Evolutionary conservation across 768 basidiomycete genomes (phyloP).

Genomic region (Collybia sordida): DNA sequence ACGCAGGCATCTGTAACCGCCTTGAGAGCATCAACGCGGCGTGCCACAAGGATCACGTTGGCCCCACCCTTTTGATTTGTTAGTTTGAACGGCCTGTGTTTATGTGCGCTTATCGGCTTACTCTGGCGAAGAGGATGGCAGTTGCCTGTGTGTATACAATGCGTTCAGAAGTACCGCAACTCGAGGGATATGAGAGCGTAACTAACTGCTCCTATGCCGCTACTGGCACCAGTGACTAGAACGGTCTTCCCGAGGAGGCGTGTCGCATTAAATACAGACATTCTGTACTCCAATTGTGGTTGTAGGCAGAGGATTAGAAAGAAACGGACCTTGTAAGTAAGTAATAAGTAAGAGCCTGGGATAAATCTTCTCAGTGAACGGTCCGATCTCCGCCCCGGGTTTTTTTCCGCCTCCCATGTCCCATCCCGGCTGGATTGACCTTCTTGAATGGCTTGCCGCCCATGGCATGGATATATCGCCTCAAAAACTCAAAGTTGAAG

Average conservation of each 20-base stretch:
- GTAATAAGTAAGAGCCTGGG: too few relatives aligned
- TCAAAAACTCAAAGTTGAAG: slow-evolving; percentile 47
- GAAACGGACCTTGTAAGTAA: neutral
- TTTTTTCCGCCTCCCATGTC: too few relatives aligned
- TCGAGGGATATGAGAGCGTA: slow-evolving; percentile 6
- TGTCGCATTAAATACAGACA: slow-evolving; percentile 82
- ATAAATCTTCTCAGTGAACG: neutral
- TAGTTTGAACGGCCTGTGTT: neutral
- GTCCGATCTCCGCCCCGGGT: neutral
- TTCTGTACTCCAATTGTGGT: slow-evolving; percentile 18
- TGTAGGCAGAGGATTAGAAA: too few relatives aligned
- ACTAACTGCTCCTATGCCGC: slow-evolving; percentile 85
- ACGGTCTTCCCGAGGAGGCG: slow-evolving; percentile 84
- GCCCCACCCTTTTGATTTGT: slow-evolving; percentile 65
- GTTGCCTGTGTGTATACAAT: slow-evolving; percentile 56
- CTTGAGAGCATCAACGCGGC: slow-evolving; percentile 71
- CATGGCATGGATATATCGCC: slow-evolving; percentile 45
- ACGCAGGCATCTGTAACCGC: slow-evolving; percentile 67
- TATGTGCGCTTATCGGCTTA: slow-evolving; percentile 22
- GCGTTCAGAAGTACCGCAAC: neutral
- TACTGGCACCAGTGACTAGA: slow-evolving; percentile 86
- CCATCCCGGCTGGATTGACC: slow-evolving; percentile 42
- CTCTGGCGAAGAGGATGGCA: slow-evolving; percentile 87
- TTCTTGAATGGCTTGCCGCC: slow-evolving; percentile 52
- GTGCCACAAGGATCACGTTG: slow-evolving; percentile 83